Evolutionary conservation across 257 asterid genomes (phyloP).

Genomic region (Thymus quinquecostatus): DNA sequence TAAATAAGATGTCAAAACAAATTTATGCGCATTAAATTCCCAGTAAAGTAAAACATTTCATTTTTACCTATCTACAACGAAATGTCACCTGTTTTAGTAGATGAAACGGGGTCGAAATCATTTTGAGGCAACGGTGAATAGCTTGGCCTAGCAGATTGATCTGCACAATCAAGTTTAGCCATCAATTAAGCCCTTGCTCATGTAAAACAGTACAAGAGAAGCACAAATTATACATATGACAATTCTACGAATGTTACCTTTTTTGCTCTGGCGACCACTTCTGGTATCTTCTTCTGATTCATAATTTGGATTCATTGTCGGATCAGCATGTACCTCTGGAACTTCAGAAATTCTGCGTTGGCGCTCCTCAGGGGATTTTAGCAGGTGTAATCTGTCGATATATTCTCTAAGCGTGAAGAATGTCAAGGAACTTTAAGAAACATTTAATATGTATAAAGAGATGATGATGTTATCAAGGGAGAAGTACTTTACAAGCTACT

Average conservation of each 20-base stretch:
- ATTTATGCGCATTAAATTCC: conserved; percentile 21
- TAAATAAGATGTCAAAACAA: conserved; percentile 37
- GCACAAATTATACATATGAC: background rate
- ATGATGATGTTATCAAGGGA: background rate
- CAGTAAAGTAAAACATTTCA: background rate
- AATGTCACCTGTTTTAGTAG: conserved; percentile 37
- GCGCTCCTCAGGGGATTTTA: conserved; percentile 69
- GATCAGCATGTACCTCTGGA: conserved; percentile 71
- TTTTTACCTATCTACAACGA: background rate
- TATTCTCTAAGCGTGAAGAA: conserved; percentile 59
- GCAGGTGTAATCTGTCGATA: conserved; percentile 50
- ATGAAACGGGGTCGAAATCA: conserved; percentile 33
- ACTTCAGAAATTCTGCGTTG: conserved; percentile 57
- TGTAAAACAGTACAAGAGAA: background rate
- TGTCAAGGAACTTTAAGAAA: conserved; percentile 55
- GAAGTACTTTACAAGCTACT: conserved; percentile 5
- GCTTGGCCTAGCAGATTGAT: conserved; percentile 32
- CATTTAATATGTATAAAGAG: background rate
- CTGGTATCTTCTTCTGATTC: conserved; percentile 62
- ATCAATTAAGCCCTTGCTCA: conserved; percentile 20
- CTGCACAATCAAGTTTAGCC: conserved; percentile 35
- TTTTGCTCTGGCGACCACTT: conserved; percentile 40
- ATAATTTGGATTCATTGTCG: conserved; percentile 60
- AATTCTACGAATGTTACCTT: conserved; percentile 41
- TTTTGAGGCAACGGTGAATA: conserved; percentile 28